These are phyloP conservation scores for Mycena pura DNA, from an alignment of 768 basidiomycete species.

Conservation along the genomic window DNA sequence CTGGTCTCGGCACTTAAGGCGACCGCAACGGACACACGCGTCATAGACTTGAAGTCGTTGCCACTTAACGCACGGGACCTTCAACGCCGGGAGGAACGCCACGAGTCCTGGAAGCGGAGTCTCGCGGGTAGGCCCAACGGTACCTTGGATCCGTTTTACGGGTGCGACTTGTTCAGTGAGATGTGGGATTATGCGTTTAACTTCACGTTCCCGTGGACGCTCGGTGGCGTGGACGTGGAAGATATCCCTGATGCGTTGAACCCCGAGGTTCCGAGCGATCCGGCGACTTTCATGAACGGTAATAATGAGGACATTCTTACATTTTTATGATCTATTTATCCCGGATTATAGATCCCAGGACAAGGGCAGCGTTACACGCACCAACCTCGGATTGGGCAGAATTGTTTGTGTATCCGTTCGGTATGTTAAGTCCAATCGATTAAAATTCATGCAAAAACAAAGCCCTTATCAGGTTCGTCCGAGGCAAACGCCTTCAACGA, in stretches of 20 bases:
- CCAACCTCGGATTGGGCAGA: slow-evolving; percentile 58
- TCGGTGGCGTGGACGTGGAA: slow-evolving; percentile 38
- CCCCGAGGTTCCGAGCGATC: slow-evolving; percentile 48
- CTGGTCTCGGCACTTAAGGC: slow-evolving; percentile 23
- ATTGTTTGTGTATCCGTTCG: slow-evolving; percentile 36
- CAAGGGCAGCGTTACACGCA: slow-evolving; percentile 68
- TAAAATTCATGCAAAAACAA: too few relatives aligned
- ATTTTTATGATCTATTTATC: background rate
- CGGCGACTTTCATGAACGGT: slow-evolving; percentile 63
- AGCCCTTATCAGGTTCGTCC: too few relatives aligned
- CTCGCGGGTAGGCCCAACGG: slow-evolving; percentile 55
- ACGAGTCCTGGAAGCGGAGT: slow-evolving; percentile 51
- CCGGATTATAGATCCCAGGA: slow-evolving; percentile 51
- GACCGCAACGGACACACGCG: too few relatives aligned
- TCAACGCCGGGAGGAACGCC: slow-evolving; percentile 25
- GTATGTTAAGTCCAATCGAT: too few relatives aligned
- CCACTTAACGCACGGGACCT: slow-evolving; percentile 27
- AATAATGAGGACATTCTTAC: background rate
- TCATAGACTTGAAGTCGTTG: slow-evolving; percentile 20
- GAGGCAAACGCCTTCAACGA: too few relatives aligned
- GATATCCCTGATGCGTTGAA: slow-evolving; percentile 61
- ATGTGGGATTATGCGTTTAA: too few relatives aligned
- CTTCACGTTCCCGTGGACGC: slow-evolving; percentile 66
- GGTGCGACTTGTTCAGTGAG: slow-evolving; percentile 70
- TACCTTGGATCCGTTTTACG: slow-evolving; percentile 63